Evolutionary conservation across 148 eudicot genomes (phyloP).

Genomic region (Rhododendron williamsianum): DNA sequence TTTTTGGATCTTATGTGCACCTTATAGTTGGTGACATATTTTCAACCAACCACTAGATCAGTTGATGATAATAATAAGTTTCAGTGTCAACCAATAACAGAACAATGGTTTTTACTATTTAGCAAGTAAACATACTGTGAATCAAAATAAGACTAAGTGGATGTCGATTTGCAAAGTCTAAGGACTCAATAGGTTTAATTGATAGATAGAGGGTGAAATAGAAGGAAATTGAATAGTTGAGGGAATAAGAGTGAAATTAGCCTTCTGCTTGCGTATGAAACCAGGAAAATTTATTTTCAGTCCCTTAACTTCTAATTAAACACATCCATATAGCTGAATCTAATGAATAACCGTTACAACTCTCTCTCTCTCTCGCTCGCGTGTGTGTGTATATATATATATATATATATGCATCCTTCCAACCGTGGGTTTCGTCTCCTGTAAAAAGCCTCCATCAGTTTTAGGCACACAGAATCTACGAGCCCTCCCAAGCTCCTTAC

Average conservation of each 20-base stretch:
- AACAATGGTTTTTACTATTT: no score
- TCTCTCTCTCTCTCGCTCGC: background rate
- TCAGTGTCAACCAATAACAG: no score
- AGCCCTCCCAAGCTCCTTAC: background rate
- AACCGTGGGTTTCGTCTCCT: background rate
- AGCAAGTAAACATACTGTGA: no score
- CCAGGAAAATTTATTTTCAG: background rate
- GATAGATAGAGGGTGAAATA: background rate
- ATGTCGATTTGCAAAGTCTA: background rate
- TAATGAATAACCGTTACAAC: background rate
- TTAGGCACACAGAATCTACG: background rate
- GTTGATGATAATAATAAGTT: no score
- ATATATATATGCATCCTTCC: background rate
- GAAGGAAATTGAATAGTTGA: background rate
- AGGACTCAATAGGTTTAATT: background rate
- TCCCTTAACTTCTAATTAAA: background rate
- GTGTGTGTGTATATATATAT: no score
- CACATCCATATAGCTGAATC: background rate
- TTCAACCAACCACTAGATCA: no score
- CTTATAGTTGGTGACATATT: no score
- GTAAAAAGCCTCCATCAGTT: background rate
- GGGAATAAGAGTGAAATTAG: background rate
- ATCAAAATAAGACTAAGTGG: background rate
- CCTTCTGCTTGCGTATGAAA: background rate
- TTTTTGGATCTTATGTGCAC: no score